phyloP scores from a whole-genome alignment of 495 filamentous ascomycete species.

The Penicillium nucicola region DNA sequence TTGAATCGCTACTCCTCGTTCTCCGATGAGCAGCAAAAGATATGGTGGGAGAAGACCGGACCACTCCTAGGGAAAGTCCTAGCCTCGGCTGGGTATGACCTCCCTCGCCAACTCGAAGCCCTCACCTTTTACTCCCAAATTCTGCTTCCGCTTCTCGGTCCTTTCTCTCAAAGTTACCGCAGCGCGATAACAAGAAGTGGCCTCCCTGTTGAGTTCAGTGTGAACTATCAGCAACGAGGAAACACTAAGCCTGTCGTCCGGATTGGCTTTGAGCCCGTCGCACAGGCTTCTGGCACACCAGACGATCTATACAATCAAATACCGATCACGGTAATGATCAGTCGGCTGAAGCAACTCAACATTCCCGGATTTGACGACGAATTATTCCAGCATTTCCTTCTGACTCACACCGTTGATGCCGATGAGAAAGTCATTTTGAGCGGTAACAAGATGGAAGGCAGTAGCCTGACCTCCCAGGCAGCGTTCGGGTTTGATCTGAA shows the following conservation, averaged over 20 bases:
- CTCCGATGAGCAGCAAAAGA: background rate
- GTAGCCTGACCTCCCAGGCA: background rate
- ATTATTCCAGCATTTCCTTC: background rate
- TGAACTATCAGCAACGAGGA: constrained; percentile 13
- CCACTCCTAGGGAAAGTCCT: background rate
- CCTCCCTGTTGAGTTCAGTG: constrained; percentile 14
- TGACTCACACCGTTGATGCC: background rate
- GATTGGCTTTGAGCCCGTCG: constrained; percentile 16
- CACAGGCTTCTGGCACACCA: background rate
- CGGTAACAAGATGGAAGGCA: too few species aligned
- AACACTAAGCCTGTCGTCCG: constrained; percentile 1
- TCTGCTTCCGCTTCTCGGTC: constrained; percentile 10
- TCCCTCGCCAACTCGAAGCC: too few species aligned
- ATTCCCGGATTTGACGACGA: background rate
- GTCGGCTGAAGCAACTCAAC: background rate
- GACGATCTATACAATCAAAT: constrained; percentile 8
- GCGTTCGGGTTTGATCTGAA: constrained; percentile 18
- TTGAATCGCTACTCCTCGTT: background rate
- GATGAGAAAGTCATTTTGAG: constrained; percentile 1
- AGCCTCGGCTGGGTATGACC: too few species aligned
- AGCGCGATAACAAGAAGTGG: constrained; percentile 11
- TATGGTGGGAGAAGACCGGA: constrained; percentile 5
- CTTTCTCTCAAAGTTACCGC: background rate
- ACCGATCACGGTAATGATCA: background rate
- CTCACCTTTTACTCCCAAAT: background rate